phyloP scores from a whole-genome alignment of 2,329 filamentous ascomycete species.

The Zalaria sp. region DNA sequence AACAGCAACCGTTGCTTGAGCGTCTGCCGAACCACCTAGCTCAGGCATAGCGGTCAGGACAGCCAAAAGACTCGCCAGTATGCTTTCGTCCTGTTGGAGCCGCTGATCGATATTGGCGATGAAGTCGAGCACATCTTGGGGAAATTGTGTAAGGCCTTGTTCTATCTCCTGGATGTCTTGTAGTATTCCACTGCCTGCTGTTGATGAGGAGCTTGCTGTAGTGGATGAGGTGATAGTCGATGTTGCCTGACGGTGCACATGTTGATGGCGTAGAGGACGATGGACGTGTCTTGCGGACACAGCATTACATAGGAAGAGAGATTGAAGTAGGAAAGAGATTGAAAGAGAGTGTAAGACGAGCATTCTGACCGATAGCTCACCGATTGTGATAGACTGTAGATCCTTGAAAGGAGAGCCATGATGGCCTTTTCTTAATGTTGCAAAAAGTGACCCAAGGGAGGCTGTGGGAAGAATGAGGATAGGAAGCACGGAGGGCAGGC shows the following conservation, averaged over 20 bases:
- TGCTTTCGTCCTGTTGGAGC: not conserved
- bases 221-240: not conserved
- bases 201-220: not conserved
- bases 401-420: not conserved
- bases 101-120: constrained; percentile 1
- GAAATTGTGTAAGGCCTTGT: constrained; percentile 1
- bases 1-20: too few relatives aligned
- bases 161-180: not conserved
- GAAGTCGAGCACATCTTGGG: constrained; percentile 1
- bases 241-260: not conserved
- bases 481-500: not conserved
- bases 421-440: not conserved
- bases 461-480: constrained; percentile 4
- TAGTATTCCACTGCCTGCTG: not conserved
- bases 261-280: not conserved
- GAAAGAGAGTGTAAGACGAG: not conserved
- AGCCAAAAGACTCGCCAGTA: constrained; percentile 2
- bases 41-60: not conserved
- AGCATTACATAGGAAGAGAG: not conserved
- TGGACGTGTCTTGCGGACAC: constrained; percentile 2
- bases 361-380: too few relatives aligned
- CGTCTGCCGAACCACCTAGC: too few relatives aligned
- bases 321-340: not conserved
- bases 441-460: constrained; percentile 1
- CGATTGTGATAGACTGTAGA: not conserved